Base-by-base conservation (phyloP, 352 stramenopile species). In the Pythium periplocum region DNA sequence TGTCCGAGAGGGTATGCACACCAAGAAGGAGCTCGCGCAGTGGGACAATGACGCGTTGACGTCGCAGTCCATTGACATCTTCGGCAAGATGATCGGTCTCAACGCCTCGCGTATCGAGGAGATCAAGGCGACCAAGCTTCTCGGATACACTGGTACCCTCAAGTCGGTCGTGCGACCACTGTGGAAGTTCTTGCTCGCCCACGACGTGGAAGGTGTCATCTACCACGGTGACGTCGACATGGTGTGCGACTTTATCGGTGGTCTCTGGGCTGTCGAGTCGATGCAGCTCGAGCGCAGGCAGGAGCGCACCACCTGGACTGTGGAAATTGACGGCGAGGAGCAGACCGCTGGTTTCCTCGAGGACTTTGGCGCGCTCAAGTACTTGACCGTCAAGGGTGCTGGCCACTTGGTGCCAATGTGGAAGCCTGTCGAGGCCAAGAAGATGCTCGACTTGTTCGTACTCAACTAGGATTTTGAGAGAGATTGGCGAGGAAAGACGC, bases 301-400 rank as follows among this genome's bases (percentile, higher is more conserved):
- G 34, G 55, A 63, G 35, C 77, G 78, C 4, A 55, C 55, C 10
- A 34, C 69, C 4, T 91, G 80, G 80, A 69, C 71, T 2, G 57
- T 57, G 1, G 11, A 32, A 31, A 51, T 55, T 8, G 49, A 68
- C 37, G 61, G 70, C 40, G 64, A 42, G 26, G 61, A 71, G 35
- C 89, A 97, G 69, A 89, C 87, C 10, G 90, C 70, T 8, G 90
- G 90, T 5, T 91, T 96, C 48, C 65, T 93, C 4, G 78, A 93
- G 34, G 73, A 67, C 35, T 97, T 94, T 58, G 59, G 91, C 33
- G 74, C 69, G n/a, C 55, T 97, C 11, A 78, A 64, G 31, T 98
- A 94, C 63, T 54, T 97, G 46, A 98, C 90, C 0, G 91, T 98
- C 54, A 90, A 94, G 50, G 90, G 88, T 9, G 85, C 86, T 1